Conservation (phyloP, 345 rosid genomes). For the Brassica rapa region DNA sequence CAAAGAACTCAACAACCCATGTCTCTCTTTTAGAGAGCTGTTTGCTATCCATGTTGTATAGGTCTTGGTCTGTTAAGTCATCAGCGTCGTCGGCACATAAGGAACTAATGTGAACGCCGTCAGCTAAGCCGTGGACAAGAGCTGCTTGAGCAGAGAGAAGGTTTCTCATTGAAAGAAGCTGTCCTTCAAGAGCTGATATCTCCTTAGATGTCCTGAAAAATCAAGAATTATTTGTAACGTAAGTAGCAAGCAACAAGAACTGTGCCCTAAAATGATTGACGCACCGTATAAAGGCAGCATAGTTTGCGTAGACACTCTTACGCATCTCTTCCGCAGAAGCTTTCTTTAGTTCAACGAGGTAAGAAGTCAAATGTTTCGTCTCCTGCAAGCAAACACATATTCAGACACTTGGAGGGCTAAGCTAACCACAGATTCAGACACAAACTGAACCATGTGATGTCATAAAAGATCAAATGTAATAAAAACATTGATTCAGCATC, state of each 20-base stretch:
- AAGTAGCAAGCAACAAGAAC: slow-evolving; percentile 7
- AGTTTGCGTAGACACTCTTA: slow-evolving; percentile 88
- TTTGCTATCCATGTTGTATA: slow-evolving; percentile 42
- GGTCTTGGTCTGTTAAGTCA: slow-evolving; percentile 52
- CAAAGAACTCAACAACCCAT: slow-evolving; percentile 64
- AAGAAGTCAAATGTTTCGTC: slow-evolving; percentile 59
- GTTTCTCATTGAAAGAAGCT: slow-evolving; percentile 84
- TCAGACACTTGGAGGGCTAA: neutral
- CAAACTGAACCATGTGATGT: neutral
- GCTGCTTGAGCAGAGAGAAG: slow-evolving; percentile 78
- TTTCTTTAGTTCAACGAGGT: slow-evolving; percentile 75
- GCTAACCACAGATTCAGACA: neutral
- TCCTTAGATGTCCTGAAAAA: slow-evolving; percentile 73
- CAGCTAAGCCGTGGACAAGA: slow-evolving; percentile 77
- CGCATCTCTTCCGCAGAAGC: slow-evolving; percentile 99
- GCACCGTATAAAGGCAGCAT: slow-evolving; percentile 78
- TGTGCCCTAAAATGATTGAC: neutral
- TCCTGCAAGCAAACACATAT: slow-evolving; percentile 49
- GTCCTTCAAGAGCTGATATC: slow-evolving; percentile 86
- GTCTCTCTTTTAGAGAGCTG: slow-evolving; percentile 56
- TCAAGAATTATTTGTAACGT: neutral
- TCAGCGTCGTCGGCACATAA: slow-evolving; percentile 51
- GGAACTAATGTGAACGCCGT: slow-evolving; percentile 57
- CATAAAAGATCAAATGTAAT: neutral
- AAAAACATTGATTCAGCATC: neutral